phyloP scores from a whole-genome alignment of 1,284 basidiomycete genomes.

The Cutaneotrichosporon cavernicola region DNA sequence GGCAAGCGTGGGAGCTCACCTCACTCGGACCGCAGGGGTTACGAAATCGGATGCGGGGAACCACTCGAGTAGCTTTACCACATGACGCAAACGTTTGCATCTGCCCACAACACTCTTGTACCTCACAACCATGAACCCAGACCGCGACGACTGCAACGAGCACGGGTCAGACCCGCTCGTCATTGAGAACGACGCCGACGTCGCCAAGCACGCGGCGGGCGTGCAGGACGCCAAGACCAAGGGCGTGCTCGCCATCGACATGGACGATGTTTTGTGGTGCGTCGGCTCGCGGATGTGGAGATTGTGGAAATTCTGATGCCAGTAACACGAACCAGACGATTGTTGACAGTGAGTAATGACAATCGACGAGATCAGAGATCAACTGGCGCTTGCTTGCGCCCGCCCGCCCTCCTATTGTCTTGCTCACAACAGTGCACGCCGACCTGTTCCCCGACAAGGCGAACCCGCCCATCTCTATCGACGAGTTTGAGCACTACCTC shows the following conservation, averaged over 20 bases:
- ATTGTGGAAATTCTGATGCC: conserved; percentile 8
- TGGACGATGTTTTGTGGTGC: conserved; percentile 36
- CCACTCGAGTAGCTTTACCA: not conserved
- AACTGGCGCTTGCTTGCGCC: no score
- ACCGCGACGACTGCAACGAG: conserved; percentile 10
- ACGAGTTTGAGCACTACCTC: conserved; percentile 63
- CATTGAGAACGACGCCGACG: conserved; percentile 20
- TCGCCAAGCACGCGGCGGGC: not conserved
- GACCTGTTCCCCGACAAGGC: conserved; percentile 59
- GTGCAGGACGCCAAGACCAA: conserved; percentile 14
- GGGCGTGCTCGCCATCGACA: conserved; percentile 40
- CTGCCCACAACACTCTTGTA: not conserved
- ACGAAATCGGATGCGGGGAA: not conserved
- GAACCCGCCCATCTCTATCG: conserved; percentile 54
- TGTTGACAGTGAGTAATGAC: conserved; percentile 61
- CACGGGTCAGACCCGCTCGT: conserved; percentile 18
- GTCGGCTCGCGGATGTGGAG: conserved; percentile 1
- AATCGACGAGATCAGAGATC: not conserved
- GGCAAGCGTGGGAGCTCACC: not conserved
- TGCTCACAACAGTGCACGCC: conserved; percentile 62
- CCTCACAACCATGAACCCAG: not conserved
- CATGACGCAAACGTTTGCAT: not conserved
- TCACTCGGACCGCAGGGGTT: not conserved
- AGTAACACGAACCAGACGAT: conserved; percentile 65
- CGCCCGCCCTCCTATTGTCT: no score